Base-by-base conservation (phyloP, 768 basidiomycete genomes). In the Paxillus ammoniavirescens region DNA sequence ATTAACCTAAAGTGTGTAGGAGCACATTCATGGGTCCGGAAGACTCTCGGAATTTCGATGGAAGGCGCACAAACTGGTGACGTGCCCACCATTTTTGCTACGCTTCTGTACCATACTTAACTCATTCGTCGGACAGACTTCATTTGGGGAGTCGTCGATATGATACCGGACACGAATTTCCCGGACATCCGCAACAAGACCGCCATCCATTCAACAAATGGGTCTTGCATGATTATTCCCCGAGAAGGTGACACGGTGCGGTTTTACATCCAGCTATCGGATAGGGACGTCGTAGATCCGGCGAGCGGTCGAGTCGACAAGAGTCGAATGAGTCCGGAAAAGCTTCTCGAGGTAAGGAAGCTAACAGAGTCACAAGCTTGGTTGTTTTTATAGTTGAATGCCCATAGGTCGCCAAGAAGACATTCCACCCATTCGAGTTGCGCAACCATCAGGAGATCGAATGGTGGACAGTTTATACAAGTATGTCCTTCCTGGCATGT, bases 111-210 rank as follows among this genome's bases (percentile, higher is more conserved):
- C 28, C 8, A 28, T 35, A 14, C 10, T 43, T 54, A 13, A 57
- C 40, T 4, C 26, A 51, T 31, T 13, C n/a, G 7, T 14, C 9
- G n/a, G 43, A 77, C 75, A 71, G 84, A 91, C 49, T 86, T 80
- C 53, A 77, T 92, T 18, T 93, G 91, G 91, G 91, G 91, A 3
- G 91, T 93, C 3, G 70, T 91, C 17, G 91, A 91, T 67, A 73
- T 82, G 47, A 61, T 81, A 23, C 85, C 85, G 0, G 77, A 83
- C n/a, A 89, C 88, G 1, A 74, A 90, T 62, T 89, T 91, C 55
- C 90, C 90, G 0, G 88, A 91, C 63, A 84, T 88, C 55, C 82
- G 89, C n/a, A 83, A 83, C 52, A 77, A 74, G 57, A 73, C 74
- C 46, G 82, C 73, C 0, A 80, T 91, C n/a, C 88, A 91, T 65